A percentile compares a stretch with the other conserved stretches of the same genome.
phyloP scores from a whole-genome alignment of 768 basidiomycete species.

The Macrolepiota albuminosa region DNA sequence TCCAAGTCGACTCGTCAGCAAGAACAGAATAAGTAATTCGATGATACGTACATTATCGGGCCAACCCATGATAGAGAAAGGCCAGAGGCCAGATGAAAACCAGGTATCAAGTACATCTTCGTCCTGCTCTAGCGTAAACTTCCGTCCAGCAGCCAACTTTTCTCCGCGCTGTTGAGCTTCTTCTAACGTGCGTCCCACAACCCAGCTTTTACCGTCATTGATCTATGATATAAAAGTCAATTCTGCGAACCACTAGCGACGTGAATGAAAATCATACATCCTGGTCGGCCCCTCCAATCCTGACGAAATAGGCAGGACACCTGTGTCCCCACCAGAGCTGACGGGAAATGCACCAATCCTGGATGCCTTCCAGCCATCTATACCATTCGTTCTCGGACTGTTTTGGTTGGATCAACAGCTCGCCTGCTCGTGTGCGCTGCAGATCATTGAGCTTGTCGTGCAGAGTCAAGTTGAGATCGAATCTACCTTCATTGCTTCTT shows the following conservation, averaged over 20 bases:
- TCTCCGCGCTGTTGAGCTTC: conserved; percentile 78
- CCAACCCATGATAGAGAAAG: conserved; percentile 97
- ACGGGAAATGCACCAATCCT: conserved; percentile 99
- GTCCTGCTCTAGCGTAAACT: conserved; percentile 84
- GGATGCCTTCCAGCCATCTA: conserved; percentile 90
- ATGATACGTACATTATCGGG: conserved; percentile 67
- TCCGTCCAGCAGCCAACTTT: conserved; percentile 56
- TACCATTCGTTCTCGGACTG: conserved; percentile 93
- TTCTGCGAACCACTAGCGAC: background rate
- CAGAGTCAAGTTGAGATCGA: background rate
- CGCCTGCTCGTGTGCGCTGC: conserved; percentile 86
- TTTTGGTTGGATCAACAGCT: conserved; percentile 78
- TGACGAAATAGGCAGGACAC: conserved; percentile 90
- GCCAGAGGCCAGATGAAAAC: conserved; percentile 98
- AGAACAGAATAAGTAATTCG: background rate
- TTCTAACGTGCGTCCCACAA: conserved; percentile 75
- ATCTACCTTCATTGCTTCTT: conserved; percentile 78
- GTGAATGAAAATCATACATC: conserved; percentile 42
- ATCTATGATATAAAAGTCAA: conserved; percentile 28
- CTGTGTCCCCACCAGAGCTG: conserved; percentile 99
- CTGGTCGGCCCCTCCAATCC: conserved; percentile 69
- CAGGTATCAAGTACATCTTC: conserved; percentile 98
- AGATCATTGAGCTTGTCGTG: background rate
- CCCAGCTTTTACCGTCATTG: conserved; percentile 81
- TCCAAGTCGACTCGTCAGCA: background rate